A percentile compares a stretch with the other conserved stretches of the same genome.
phyloP scores from a whole-genome alignment of 2,329 filamentous ascomycete genomes.

The Pestalotiopsis sp. region DNA sequence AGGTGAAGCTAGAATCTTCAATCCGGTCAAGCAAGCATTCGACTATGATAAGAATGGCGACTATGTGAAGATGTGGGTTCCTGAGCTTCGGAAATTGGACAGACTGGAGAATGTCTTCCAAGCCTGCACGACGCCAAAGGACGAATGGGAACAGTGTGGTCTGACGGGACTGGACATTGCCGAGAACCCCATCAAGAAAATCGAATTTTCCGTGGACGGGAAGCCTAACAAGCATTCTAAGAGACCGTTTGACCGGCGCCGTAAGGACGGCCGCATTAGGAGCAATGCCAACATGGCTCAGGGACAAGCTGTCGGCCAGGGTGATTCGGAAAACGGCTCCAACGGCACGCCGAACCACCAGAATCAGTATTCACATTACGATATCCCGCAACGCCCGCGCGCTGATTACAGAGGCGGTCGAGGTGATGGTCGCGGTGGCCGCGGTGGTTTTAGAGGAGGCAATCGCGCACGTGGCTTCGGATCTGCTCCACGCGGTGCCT shows the following conservation, averaged over 20 bases:
- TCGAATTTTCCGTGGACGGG: slow-evolving; percentile 61
- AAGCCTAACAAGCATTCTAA: slow-evolving; percentile 40
- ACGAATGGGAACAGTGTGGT: slow-evolving; percentile 56
- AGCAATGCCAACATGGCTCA: slow-evolving; percentile 16
- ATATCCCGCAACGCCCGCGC: slow-evolving; percentile 15
- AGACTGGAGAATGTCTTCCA: slow-evolving; percentile 65
- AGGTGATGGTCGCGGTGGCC: slow-evolving; percentile 11
- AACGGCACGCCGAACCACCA: slow-evolving; percentile 1
- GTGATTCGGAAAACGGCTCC: background rate
- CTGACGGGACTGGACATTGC: slow-evolving; percentile 64
- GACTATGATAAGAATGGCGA: slow-evolving; percentile 72
- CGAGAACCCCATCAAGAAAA: slow-evolving; percentile 64
- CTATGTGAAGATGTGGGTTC: slow-evolving; percentile 74
- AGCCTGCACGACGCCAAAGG: slow-evolving; percentile 61
- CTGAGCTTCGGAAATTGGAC: slow-evolving; percentile 60
- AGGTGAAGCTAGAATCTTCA: slow-evolving; percentile 72
- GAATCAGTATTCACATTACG: slow-evolving; percentile 9
- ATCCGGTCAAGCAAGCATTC: slow-evolving; percentile 77
- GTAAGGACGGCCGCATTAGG: slow-evolving; percentile 24
- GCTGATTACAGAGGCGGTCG: slow-evolving; percentile 23
- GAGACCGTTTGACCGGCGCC: slow-evolving; percentile 31
- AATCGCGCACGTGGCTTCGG: slow-evolving; percentile 23
- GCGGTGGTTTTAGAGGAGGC: slow-evolving; percentile 12
- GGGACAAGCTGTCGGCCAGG: background rate
- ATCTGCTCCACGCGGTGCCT: slow-evolving; percentile 16